Evolutionary conservation across 306 rosid species (phyloP).

Genomic region (Morella rubra): DNA sequence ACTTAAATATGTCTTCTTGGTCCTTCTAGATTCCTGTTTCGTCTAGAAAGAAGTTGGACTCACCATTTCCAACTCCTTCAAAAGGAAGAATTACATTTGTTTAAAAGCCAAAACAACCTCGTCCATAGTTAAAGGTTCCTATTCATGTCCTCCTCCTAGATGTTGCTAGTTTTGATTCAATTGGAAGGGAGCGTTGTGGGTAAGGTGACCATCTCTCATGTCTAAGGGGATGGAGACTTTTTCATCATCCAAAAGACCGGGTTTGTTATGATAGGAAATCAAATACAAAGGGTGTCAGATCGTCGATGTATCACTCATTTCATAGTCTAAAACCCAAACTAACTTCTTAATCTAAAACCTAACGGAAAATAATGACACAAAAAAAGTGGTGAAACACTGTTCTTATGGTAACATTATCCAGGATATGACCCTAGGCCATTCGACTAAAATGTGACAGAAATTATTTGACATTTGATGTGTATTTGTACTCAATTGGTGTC

Average conservation of each 20-base stretch:
- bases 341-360: background rate
- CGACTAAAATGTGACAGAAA: background rate
- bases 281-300: background rate
- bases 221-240: background rate
- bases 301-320: background rate
- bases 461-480: background rate
- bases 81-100: background rate
- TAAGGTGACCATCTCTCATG: no score
- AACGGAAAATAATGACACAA: background rate
- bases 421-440: background rate
- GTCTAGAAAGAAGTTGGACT: background rate
- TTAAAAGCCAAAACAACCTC: background rate
- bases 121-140: background rate
- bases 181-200: no score
- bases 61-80: background rate
- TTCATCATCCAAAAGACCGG: background rate
- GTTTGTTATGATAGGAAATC: background rate
- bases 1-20: background rate
- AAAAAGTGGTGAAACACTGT: background rate
- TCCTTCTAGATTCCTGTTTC: background rate
- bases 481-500: background rate
- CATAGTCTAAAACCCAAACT: background rate
- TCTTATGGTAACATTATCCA: background rate
- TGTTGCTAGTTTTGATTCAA: background rate
- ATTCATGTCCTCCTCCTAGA: background rate